phyloP scores from a whole-genome alignment of 495 filamentous ascomycete species.

The Penicilliopsis zonata region DNA sequence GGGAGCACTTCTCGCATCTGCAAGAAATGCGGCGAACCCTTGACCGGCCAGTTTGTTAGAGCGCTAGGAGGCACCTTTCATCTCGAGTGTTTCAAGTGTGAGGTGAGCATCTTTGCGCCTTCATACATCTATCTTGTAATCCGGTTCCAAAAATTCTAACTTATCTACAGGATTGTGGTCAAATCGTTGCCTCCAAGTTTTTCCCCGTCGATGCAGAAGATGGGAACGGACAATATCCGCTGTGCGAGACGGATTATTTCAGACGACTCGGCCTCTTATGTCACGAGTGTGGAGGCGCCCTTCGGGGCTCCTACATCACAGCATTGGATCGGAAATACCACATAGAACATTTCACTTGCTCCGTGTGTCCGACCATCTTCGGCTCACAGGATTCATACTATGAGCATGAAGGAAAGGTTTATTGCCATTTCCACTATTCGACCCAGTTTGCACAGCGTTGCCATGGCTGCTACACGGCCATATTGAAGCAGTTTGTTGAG shows the following conservation, averaged over 20 bases:
- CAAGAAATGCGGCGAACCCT: conserved; percentile 73
- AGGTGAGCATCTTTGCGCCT: conserved; percentile 63
- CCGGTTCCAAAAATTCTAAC: no score
- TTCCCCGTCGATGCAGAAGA: conserved; percentile 91
- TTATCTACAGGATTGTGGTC: conserved; percentile 73
- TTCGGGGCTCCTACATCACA: conserved; percentile 97
- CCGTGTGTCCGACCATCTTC: conserved; percentile 92
- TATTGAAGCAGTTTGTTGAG: conserved; percentile 98
- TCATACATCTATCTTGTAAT: no score
- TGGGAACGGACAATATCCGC: conserved; percentile 75
- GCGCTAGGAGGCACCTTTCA: conserved; percentile 89
- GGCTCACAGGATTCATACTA: conserved; percentile 98
- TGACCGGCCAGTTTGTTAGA: conserved; percentile 93
- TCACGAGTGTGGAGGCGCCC: conserved; percentile 79
- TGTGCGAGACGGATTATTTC: conserved; percentile 98
- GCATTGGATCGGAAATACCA: conserved; percentile 97
- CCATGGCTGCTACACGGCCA: conserved; percentile 94
- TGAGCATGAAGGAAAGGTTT: conserved; percentile 92
- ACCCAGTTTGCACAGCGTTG: conserved; percentile 94
- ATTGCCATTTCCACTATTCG: conserved; percentile 98
- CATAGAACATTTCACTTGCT: conserved; percentile 98
- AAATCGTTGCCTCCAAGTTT: conserved; percentile 96
- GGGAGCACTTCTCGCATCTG: conserved; percentile 47
- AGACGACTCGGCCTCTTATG: conserved; percentile 84
- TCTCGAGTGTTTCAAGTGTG: conserved; percentile 94